Conservation (phyloP, 2,329 filamentous ascomycete genomes). For the Diaporthe caulivora region DNA sequence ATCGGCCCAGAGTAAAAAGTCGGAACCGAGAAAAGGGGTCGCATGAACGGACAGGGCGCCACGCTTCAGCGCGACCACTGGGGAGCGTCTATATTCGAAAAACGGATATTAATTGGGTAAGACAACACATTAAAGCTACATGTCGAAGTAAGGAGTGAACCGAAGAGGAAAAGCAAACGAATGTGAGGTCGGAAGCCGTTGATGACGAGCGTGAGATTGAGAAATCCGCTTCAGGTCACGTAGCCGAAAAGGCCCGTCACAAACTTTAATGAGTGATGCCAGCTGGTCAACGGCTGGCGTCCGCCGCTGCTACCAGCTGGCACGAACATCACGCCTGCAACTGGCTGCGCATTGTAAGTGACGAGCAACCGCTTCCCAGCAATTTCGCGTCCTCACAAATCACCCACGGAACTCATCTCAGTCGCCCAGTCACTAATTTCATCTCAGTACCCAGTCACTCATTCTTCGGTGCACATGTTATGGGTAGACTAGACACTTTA, state of each 20-base stretch:
- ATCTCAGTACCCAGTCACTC: no score
- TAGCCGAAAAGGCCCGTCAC: conserved; percentile 26
- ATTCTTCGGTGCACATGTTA: no score
- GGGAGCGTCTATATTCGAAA: background rate
- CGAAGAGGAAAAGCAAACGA: conserved; percentile 11
- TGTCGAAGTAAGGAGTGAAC: conserved; percentile 20
- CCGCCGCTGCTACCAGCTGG: background rate
- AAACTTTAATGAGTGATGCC: conserved; percentile 1
- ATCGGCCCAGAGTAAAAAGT: conserved; percentile 14
- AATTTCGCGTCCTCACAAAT: background rate
- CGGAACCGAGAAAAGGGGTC: conserved; percentile 33
- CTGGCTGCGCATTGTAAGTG: no score
- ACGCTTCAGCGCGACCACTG: background rate
- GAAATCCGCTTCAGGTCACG: conserved; percentile 22
- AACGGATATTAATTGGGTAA: background rate
- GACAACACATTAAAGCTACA: conserved; percentile 18
- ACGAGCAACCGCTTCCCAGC: background rate
- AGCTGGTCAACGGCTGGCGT: background rate
- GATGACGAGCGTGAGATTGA: conserved; percentile 16
- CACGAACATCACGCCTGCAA: background rate
- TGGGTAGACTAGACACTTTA: no score
- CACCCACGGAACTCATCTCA: background rate
- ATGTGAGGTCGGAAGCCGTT: background rate
- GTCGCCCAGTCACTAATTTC: no score
- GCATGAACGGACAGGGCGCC: conserved; percentile 25